phyloP scores from a whole-genome alignment of 306 rosid genomes.

The Fragaria vesca region DNA sequence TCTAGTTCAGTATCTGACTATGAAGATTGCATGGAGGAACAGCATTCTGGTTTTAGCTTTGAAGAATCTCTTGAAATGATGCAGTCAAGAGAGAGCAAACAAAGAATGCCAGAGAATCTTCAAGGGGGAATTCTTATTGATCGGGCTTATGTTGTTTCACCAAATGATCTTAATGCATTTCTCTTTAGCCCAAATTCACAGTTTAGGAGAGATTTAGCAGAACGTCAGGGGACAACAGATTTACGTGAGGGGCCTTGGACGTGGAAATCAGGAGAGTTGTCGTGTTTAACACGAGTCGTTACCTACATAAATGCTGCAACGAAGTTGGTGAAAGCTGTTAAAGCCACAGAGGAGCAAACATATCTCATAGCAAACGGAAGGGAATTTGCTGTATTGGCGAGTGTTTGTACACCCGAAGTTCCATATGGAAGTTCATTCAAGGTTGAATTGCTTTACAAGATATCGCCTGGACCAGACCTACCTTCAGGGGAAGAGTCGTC shows the following conservation, averaged over 20 bases:
- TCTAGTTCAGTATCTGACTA: conserved; percentile 47
- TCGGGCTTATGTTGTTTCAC: conserved; percentile 49
- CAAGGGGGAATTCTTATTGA: conserved; percentile 68
- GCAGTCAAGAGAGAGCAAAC: conserved; percentile 40
- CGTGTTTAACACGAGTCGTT: conserved; percentile 57
- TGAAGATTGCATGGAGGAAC: conserved; percentile 48
- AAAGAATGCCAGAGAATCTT: conserved; percentile 66
- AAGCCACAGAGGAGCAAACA: conserved; percentile 78
- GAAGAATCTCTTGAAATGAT: conserved; percentile 62
- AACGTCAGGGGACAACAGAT: conserved; percentile 55
- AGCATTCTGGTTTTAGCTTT: conserved; percentile 45
- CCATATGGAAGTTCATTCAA: conserved; percentile 72
- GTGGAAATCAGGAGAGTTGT: conserved; percentile 55
- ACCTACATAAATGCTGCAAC: conserved; percentile 64
- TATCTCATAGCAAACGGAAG: conserved; percentile 55
- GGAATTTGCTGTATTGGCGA: conserved; percentile 54
- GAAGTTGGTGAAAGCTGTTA: conserved; percentile 60
- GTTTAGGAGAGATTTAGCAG: conserved; percentile 65
- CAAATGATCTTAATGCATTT: conserved; percentile 47
- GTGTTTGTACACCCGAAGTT: conserved; percentile 78
- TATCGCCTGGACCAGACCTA: conserved; percentile 55
- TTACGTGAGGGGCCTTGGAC: conserved; percentile 71
- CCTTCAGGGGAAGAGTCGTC: conserved; percentile 58
- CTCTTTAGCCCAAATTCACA: conserved; percentile 72
- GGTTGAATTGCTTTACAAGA: conserved; percentile 79